Base-by-base conservation (phyloP, 163 green algal species). In the Trebouxiophyceae sp. region DNA sequence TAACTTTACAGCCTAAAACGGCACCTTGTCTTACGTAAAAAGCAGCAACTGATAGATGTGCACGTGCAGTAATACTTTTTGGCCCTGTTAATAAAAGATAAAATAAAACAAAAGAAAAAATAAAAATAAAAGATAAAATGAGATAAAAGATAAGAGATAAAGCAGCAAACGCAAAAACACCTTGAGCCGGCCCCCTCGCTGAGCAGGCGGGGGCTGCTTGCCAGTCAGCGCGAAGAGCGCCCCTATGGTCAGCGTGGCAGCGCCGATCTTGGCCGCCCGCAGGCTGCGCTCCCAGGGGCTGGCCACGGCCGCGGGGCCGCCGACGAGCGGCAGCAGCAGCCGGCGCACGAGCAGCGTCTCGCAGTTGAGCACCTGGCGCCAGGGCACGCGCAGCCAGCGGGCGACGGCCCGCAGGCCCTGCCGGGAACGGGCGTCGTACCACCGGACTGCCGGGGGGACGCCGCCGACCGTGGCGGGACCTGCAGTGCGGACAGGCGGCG, bases 161-260 rank as follows among this genome's bases (percentile, higher is more conserved):
- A 50, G 39, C 39, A 16, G 39, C 12, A 50, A 50, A 50, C 12
- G 39, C 39, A 50, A 16, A 50, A n/a, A n/a, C n/a, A n/a, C n/a
- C n/a, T n/a, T n/a, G n/a, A n/a, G n/a, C n/a, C n/a, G n/a, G n/a
- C n/a, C n/a, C n/a, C n/a, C n/a, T n/a, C n/a, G n/a, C n/a, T 12
- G 4, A 57, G 61, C 62, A 62, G 30, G 30, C 32, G 8, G 23
- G 58, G 33, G 26, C 16, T 27, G 28, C 34, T 16, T 46, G 80
- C 80, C 84, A 19, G 88, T 95, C 26, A 95, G 67, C 0, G 87
- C 89, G 58, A 95, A 85, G 55, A 94, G 66, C 4, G 84, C 87
- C 7, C 85, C 89, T 26, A 80, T 86, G 12, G 80, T 86, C 28
- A 93, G 68, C 7, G 85, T 82, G 23, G 82, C 86, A 27, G 81